Evolutionary conservation across 768 basidiomycete genomes (phyloP).

Genomic region (Phlebiopsis gigantea): DNA sequence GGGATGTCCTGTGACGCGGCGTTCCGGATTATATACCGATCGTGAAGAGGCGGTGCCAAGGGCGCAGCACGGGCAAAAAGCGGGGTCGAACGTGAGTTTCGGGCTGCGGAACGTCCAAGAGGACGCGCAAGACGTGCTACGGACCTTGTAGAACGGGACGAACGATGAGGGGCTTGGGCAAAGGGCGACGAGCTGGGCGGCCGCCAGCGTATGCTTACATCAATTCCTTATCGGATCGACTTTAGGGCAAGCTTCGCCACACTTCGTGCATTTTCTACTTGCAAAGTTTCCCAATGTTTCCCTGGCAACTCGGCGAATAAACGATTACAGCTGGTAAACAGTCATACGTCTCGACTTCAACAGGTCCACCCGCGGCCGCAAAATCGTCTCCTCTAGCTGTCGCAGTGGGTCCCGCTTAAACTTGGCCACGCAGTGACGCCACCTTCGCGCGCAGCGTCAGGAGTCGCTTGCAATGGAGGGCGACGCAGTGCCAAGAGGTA

Average conservation of each 20-base stretch:
- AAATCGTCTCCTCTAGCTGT: background rate
- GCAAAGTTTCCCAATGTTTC: too few species aligned
- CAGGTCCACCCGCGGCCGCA: background rate
- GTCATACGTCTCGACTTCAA: too few species aligned
- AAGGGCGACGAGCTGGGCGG: slow-evolving; percentile 20
- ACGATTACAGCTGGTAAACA: too few species aligned
- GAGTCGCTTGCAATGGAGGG: background rate
- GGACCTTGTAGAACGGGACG: slow-evolving; percentile 14
- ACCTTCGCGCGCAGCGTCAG: too few species aligned
- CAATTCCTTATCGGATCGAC: slow-evolving; percentile 25
- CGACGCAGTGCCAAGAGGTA: background rate
- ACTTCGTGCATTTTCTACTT: too few species aligned
- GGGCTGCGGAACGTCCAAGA: slow-evolving; percentile 14
- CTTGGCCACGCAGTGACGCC: too few species aligned
- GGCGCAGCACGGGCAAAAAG: slow-evolving; percentile 6
- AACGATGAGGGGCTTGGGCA: slow-evolving; percentile 24
- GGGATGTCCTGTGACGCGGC: slow-evolving; percentile 12
- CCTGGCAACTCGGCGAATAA: slow-evolving; percentile 2
- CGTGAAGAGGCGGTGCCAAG: slow-evolving; percentile 13
- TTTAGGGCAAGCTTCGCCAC: slow-evolving; percentile 24
- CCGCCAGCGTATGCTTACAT: slow-evolving; percentile 9
- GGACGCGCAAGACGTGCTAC: slow-evolving; percentile 6
- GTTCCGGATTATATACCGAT: slow-evolving; percentile 14
- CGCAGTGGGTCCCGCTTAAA: too few species aligned
- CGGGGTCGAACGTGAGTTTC: background rate